phyloP scores from a whole-genome alignment of 805 yeast species.

The Starmerella sirachaensis region DNA sequence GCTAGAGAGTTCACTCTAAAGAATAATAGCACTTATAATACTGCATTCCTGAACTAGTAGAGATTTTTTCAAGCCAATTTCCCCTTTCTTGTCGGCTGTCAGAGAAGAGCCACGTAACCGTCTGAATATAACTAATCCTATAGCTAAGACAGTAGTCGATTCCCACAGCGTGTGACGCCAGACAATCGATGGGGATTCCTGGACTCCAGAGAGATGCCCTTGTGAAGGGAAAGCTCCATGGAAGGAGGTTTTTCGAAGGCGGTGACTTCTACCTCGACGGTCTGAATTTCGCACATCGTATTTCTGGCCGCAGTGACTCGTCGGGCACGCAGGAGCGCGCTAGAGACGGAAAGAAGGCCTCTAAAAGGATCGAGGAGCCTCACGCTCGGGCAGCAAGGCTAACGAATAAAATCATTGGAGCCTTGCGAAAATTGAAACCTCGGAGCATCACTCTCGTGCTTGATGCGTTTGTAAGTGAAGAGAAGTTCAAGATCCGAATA shows the following conservation, averaged over 20 bases:
- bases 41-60: no score
- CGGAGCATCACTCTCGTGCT: constrained; percentile 3
- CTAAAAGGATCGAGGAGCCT: not conserved
- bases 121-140: no score
- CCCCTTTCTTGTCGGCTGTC: no score
- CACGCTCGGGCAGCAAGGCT: not conserved
- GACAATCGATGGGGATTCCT: constrained; percentile 8
- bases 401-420: not conserved
- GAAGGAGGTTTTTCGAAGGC: not conserved
- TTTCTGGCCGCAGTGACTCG: not conserved
- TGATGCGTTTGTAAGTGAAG: constrained; percentile 5
- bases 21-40: no score
- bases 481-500: constrained; percentile 7
- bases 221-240: not conserved
- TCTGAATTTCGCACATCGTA: constrained; percentile 3
- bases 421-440: constrained; percentile 1
- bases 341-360: not conserved
- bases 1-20: no score
- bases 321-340: constrained; percentile 1
- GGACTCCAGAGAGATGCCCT: not conserved
- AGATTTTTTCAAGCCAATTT: no score
- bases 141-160: no score
- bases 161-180: no score
- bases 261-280: constrained; percentile 6
- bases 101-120: no score